Conservation (phyloP, 176 grass and related monocot species). For the Aegilops speltoides region DNA sequence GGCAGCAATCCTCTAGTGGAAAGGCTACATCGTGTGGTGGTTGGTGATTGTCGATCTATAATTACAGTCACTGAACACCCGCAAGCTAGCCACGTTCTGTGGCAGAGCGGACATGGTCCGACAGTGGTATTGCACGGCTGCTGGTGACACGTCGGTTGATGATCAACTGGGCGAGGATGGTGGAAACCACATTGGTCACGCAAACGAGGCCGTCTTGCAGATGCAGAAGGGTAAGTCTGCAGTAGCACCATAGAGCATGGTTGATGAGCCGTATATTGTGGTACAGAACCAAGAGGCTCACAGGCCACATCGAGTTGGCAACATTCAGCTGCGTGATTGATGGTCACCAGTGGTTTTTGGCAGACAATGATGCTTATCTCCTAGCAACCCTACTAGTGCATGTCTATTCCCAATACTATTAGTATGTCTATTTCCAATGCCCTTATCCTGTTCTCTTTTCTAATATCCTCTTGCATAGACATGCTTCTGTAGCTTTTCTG, state of each 20-base stretch:
- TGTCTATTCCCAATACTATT: background rate
- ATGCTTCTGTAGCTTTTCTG: background rate
- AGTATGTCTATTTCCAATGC: background rate
- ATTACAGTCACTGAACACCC: background rate
- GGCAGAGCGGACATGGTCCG: background rate
- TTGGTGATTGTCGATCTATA: background rate
- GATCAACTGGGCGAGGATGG: background rate
- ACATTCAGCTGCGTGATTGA: background rate
- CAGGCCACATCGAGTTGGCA: background rate
- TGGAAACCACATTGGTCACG: background rate
- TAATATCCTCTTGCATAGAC: background rate
- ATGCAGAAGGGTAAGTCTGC: background rate
- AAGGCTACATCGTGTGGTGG: background rate
- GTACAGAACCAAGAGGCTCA: background rate
- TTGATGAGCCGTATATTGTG: background rate
- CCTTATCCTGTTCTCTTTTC: background rate
- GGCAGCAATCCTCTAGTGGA: background rate
- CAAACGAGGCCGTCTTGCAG: background rate
- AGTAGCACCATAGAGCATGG: background rate
- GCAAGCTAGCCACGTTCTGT: background rate
- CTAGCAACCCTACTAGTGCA: background rate
- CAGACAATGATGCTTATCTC: background rate
- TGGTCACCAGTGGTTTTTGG: background rate
- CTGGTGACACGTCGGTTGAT: background rate
- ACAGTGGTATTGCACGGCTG: background rate